phyloP scores from a whole-genome alignment of 352 stramenopile species.

The Phytophthora sp. region DNA sequence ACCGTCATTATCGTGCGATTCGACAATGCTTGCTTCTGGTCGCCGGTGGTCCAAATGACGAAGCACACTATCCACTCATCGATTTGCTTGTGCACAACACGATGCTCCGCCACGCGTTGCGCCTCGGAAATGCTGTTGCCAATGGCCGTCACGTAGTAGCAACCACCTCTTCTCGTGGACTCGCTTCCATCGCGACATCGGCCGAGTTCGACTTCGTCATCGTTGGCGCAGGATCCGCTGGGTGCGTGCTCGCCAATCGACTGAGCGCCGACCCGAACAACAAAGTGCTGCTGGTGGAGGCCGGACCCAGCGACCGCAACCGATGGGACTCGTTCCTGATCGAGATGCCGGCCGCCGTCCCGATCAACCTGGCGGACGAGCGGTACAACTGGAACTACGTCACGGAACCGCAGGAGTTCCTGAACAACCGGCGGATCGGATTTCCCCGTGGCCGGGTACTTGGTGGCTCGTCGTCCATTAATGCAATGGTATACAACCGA shows the following conservation, averaged over 20 bases:
- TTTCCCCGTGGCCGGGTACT: conserved; percentile 86
- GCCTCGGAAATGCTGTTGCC: neutral
- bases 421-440: conserved; percentile 77
- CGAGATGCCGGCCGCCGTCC: conserved; percentile 84
- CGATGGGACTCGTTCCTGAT: conserved; percentile 91
- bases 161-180: conserved; percentile 13
- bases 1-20: too few species aligned
- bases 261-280: conserved; percentile 84
- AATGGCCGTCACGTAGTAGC: neutral
- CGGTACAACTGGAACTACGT: conserved; percentile 89
- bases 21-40: too few species aligned
- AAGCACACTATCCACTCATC: too few species aligned
- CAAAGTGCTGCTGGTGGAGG: conserved; percentile 90
- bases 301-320: conserved; percentile 77
- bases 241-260: conserved; percentile 90
- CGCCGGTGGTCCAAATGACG: neutral
- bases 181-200: conserved; percentile 28
- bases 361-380: conserved; percentile 81
- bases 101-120: conserved; percentile 21
- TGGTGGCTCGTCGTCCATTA: conserved; percentile 85
- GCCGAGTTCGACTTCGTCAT: conserved; percentile 91
- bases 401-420: conserved; percentile 80
- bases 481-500: conserved; percentile 90
- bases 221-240: conserved; percentile 89
- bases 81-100: neutral